Conservation (phyloP, 805 yeast genomes). For the Schizosaccharomyces lindneri region DNA sequence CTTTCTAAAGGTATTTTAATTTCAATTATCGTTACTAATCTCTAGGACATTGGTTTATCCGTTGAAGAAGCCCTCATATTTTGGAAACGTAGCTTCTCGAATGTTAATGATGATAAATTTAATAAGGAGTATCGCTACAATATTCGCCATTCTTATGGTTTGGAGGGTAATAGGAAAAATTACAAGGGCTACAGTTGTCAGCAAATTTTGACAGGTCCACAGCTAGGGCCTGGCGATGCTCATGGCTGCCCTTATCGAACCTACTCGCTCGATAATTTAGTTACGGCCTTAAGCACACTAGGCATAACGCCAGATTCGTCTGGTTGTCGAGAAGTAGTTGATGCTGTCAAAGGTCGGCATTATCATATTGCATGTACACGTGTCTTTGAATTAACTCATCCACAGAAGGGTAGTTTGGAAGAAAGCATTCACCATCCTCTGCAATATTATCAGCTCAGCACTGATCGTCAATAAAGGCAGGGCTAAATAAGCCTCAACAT, state of each 20-base stretch:
- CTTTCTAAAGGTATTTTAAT: conserved; percentile 30
- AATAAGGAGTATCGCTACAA: conserved; percentile 74
- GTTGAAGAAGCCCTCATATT: conserved; percentile 72
- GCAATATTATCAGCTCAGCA: conserved; percentile 28
- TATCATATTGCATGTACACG: conserved; percentile 74
- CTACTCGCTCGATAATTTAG: conserved; percentile 37
- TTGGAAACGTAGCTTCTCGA: conserved; percentile 55
- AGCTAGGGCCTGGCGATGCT: conserved; percentile 38
- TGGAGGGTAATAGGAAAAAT: conserved; percentile 71
- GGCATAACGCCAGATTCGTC: conserved; percentile 35
- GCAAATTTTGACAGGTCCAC: conserved; percentile 45
- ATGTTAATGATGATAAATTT: conserved; percentile 45
- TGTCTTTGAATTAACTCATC: conserved; percentile 54
- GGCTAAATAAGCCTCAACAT: too few species aligned
- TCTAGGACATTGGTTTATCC: conserved; percentile 49
- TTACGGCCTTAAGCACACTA: conserved; percentile 30
- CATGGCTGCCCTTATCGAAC: conserved; percentile 92
- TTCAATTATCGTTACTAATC: neutral
- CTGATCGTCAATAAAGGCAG: neutral
- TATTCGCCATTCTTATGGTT: conserved; percentile 70
- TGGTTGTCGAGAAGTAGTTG: conserved; percentile 32
- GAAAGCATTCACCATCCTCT: conserved; percentile 66
- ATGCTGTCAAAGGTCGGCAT: conserved; percentile 40
- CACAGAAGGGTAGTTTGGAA: conserved; percentile 16
- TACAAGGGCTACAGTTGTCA: conserved; percentile 72